phyloP scores from a whole-genome alignment of 2,329 filamentous ascomycete genomes.

The Penicillium decumbens region DNA sequence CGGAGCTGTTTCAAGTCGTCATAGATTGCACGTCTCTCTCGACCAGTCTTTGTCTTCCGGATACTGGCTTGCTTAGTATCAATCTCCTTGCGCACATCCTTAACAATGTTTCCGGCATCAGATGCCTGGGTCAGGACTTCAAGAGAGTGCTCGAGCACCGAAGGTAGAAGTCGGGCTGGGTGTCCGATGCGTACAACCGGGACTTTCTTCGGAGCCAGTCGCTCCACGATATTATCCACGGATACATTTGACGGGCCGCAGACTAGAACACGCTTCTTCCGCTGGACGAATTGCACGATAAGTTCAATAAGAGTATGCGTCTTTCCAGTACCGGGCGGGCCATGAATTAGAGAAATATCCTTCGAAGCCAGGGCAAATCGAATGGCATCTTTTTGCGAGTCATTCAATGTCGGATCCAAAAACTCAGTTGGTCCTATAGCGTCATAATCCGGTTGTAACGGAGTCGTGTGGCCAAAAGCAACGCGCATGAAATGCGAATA shows the following conservation, averaged over 20 bases:
- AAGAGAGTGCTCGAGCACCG: slow-evolving; percentile 81
- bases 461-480: slow-evolving; percentile 56
- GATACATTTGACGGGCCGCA: slow-evolving; percentile 96
- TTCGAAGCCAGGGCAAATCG: slow-evolving; percentile 76
- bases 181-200: slow-evolving; percentile 88
- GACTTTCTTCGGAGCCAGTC: slow-evolving; percentile 76
- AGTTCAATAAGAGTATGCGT: slow-evolving; percentile 95
- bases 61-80: slow-evolving; percentile 85
- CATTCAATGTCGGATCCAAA: slow-evolving; percentile 54
- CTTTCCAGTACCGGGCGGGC: slow-evolving; percentile 92
- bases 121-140: slow-evolving; percentile 88
- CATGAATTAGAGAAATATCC: slow-evolving; percentile 87
- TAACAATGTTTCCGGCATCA: slow-evolving; percentile 81
- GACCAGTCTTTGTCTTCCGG: slow-evolving; percentile 75
- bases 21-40: slow-evolving; percentile 77
- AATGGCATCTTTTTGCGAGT: slow-evolving; percentile 60
- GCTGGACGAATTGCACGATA: slow-evolving; percentile 80
- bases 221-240: slow-evolving; percentile 96
- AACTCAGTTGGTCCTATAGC: slow-evolving; percentile 48
- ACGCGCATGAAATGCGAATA: slow-evolving; percentile 57
- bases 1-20: slow-evolving; percentile 76
- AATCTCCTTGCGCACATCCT: slow-evolving; percentile 87
- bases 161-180: slow-evolving; percentile 81
- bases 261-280: slow-evolving; percentile 72
- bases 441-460: slow-evolving; percentile 48